Percentiles rank a stretch among this genome's conserved stretches.
These are phyloP conservation scores for Lojkania enalia DNA, from an alignment of 2,329 filamentous ascomycete genomes.

Conservation along the genomic window DNA sequence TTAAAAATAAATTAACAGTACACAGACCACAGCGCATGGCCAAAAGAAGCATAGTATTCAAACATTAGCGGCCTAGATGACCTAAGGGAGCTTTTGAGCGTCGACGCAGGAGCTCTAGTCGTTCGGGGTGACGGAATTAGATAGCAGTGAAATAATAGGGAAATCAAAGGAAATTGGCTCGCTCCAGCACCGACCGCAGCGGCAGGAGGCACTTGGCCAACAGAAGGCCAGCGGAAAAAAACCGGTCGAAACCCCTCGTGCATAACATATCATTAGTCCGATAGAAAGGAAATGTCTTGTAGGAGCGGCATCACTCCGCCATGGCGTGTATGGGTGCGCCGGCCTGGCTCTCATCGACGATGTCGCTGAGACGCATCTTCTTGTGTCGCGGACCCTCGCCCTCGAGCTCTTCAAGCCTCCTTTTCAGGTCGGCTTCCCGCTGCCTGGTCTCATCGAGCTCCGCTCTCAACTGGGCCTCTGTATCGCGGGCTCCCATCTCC, in stretches of 20 bases:
- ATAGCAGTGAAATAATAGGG: conserved; percentile 4
- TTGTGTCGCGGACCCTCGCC: conserved; percentile 56
- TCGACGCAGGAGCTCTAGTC: conserved; percentile 28
- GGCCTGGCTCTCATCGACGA: conserved; percentile 51
- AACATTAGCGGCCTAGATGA: conserved; percentile 41
- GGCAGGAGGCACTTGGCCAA: conserved; percentile 10
- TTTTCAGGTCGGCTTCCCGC: conserved; percentile 79
- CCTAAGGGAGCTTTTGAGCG: conserved; percentile 27
- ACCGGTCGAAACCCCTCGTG: conserved; percentile 10
- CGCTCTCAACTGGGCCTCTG: conserved; percentile 59
- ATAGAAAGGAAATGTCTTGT: conserved; percentile 4
- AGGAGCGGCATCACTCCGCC: conserved; percentile 19
- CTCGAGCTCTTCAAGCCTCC: conserved; percentile 70
- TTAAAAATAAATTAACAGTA: no score
- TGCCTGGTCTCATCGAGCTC: conserved; percentile 75
- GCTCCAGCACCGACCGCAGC: conserved; percentile 14
- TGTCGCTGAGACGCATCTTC: conserved; percentile 60
- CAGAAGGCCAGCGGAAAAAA: conserved; percentile 12
- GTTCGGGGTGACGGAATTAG: conserved; percentile 2
- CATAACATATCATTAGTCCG: conserved; percentile 25
- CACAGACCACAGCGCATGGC: conserved; percentile 15
- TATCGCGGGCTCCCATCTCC: conserved; percentile 65
- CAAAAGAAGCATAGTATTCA: conserved; percentile 32
- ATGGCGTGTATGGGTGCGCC: conserved; percentile 39
- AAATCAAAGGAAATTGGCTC: background rate